These are phyloP conservation scores for Metschnikowia reukaufii DNA, from an alignment of 805 yeast species.

Conservation along the genomic window DNA sequence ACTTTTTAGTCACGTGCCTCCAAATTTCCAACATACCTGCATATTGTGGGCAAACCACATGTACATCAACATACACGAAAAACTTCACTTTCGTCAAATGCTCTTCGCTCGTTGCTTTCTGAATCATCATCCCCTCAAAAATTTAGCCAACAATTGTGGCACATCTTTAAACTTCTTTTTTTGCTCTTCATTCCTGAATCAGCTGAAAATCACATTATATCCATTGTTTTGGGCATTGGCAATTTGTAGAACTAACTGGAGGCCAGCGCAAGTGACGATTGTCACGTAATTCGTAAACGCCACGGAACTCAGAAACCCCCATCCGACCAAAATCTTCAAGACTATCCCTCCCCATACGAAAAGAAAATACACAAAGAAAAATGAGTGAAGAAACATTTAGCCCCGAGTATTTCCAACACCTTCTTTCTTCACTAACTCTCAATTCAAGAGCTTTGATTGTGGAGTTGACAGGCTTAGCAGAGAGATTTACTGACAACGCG, in stretches of 20 bases:
- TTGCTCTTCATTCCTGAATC: not conserved
- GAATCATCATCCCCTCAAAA: not conserved
- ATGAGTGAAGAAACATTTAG: constrained; percentile 26
- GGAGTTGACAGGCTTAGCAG: constrained; percentile 41
- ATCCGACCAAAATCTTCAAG: not conserved
- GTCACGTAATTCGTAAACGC: constrained; percentile 12
- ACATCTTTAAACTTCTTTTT: not conserved
- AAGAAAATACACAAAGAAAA: not conserved
- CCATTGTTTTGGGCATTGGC: not conserved
- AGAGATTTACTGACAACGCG: constrained; percentile 32
- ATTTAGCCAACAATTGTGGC: not conserved
- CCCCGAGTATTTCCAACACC: constrained; percentile 31
- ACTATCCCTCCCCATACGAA: too few relatives aligned
- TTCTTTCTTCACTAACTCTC: constrained; percentile 35
- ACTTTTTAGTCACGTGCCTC: not conserved
- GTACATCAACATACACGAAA: constrained; percentile 1
- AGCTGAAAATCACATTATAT: not conserved
- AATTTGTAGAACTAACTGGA: constrained; percentile 13
- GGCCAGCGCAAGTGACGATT: constrained; percentile 2
- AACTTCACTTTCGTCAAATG: not conserved
- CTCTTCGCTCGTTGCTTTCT: not conserved
- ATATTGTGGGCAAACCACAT: not conserved
- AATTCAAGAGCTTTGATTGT: constrained; percentile 39
- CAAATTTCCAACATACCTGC: too few relatives aligned
- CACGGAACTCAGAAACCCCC: not conserved